Evolutionary conservation across 768 basidiomycete genomes (phyloP), one percentile per base, ranked within the genome.

Genomic region (Saitozyma sp.): DNA sequence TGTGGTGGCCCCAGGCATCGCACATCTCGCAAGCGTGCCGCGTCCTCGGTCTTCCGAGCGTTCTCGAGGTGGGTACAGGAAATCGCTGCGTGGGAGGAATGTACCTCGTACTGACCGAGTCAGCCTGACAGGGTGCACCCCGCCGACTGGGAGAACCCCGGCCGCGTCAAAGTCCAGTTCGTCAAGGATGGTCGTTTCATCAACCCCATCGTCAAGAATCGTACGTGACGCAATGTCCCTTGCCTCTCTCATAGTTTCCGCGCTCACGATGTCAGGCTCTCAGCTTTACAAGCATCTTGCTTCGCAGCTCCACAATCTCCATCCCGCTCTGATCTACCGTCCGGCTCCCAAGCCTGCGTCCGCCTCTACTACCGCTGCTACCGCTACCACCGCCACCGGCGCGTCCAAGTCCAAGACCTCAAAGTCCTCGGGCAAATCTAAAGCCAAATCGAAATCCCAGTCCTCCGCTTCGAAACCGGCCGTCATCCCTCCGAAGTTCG

Each of bases 91-190:
- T 29, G 29, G 29, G 29, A 29, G 29, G 29, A 29, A 29, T 29
- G 29, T 29, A 29, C 29, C 29, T 29, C 29, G 29, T 29, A 29
- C 29, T 29, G 29, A 29, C 29, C 29, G 29, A 0, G 9, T n/a
- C 62, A 83, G 82, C 78, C 81, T 29, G 85, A 86, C 73, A 97
- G 94, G 79, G 83, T 85, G 37, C 95, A 99, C 73, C 95, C 95
- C 10, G 85, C 91, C 56, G 95, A 99, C 79, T 99, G 95, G 95
- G 94, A 90, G 74, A 99, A 99, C 78, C 95, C 95, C 0, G 95
- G 95, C 9, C 85, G 95, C 29, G 91, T 99, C 62, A 86, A 92
- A 66, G 90, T 98, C 20, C 90, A 90, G 74, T 54, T 80, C 50
- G 56, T 64, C 56, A 56, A 68, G 50, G 76, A 78, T 38, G 79